Evolutionary conservation across 306 rosid species (phyloP).

Genomic region (Cicer cuneatum): DNA sequence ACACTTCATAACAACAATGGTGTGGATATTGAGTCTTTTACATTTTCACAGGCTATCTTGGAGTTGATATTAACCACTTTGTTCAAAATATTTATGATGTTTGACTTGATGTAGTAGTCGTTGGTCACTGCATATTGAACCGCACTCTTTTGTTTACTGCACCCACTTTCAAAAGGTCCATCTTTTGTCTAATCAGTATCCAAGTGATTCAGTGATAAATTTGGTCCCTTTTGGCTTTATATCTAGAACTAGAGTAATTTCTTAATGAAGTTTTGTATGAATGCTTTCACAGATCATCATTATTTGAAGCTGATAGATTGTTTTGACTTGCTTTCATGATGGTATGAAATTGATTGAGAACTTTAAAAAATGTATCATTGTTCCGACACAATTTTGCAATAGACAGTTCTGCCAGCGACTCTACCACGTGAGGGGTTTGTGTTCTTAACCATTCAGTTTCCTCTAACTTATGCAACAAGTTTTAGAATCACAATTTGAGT

Average conservation of each 20-base stretch:
- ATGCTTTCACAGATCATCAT: neutral
- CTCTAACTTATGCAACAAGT: too few species aligned
- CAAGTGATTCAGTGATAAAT: neutral
- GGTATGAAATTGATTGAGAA: neutral
- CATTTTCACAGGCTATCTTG: slow-evolving; percentile 11
- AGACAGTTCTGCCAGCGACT: too few species aligned
- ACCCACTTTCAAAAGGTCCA: neutral
- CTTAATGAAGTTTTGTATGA: neutral
- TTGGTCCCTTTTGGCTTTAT: neutral
- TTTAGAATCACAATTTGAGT: too few species aligned
- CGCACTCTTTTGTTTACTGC: neutral
- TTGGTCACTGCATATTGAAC: neutral
- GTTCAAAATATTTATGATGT: neutral
- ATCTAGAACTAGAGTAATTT: neutral
- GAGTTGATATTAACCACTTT: slow-evolving; percentile 3
- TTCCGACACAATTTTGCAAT: too few species aligned
- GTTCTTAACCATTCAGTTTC: too few species aligned
- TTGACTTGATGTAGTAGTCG: neutral
- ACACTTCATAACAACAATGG: neutral
- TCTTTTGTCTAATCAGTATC: neutral
- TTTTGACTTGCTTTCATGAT: neutral
- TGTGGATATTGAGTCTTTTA: neutral
- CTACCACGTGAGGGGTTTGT: too few species aligned
- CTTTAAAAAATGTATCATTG: neutral
- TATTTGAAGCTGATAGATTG: neutral